These are phyloP conservation scores for Angophora floribunda DNA, from an alignment of 345 rosid species.

Conservation along the genomic window DNA sequence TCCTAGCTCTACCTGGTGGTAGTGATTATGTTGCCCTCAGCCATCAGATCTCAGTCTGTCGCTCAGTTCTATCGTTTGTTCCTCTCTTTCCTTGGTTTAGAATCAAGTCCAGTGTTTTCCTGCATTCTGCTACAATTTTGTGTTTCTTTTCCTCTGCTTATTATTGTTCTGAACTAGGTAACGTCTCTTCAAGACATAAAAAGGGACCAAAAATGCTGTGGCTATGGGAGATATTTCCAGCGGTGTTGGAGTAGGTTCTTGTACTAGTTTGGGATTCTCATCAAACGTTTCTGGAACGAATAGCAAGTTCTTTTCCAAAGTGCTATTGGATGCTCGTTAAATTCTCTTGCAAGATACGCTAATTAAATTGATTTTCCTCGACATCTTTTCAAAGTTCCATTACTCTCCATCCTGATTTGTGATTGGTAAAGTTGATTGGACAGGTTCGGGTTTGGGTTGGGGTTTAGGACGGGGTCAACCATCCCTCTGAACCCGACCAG, in stretches of 20 bases:
- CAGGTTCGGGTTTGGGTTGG: no score
- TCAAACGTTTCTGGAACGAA: not conserved
- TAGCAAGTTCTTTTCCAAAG: not conserved
- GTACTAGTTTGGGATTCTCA: not conserved
- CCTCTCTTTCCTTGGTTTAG: not conserved
- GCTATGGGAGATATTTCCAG: not conserved
- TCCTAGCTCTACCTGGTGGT: not conserved
- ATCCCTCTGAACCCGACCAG: not conserved
- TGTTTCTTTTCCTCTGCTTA: not conserved
- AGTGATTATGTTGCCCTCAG: not conserved
- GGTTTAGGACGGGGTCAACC: not conserved
- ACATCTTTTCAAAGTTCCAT: not conserved
- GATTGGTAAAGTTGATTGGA: not conserved
- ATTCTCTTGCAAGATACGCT: not conserved
- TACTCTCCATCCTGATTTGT: not conserved
- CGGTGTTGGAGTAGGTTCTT: not conserved
- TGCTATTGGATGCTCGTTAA: not conserved
- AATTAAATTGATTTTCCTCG: not conserved
- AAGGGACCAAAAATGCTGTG: rapidly evolving
- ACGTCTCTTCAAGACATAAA: not conserved
- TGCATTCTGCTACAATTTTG: not conserved
- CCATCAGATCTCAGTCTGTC: not conserved
- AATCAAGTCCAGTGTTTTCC: not conserved
- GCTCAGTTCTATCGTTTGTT: not conserved
- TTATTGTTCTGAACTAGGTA: not conserved